Percentiles rank a stretch among this genome's conserved stretches.
Conservation (phyloP, 2,329 filamentous ascomycete genomes). For the Lachnellula willkommii region DNA sequence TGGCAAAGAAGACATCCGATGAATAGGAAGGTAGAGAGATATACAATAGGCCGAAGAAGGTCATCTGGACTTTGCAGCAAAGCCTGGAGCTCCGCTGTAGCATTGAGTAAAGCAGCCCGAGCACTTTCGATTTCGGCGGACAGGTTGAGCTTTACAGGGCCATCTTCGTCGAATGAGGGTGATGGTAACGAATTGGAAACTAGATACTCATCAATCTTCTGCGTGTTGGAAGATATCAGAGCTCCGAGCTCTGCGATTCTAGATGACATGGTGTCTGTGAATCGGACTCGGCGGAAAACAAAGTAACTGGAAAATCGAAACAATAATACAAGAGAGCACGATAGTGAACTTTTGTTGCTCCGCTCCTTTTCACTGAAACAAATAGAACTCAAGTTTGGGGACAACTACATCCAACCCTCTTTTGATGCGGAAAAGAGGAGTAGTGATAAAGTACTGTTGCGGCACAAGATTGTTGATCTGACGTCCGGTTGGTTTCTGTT, state of each 20-base stretch:
- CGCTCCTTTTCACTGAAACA: no score
- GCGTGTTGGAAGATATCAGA: conserved; percentile 4
- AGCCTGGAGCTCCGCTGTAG: conserved; percentile 17
- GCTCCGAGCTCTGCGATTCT: conserved; percentile 11
- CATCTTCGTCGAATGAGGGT: conserved; percentile 12
- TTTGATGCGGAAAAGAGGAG: no score
- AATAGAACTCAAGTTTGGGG: no score
- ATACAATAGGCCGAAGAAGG: conserved; percentile 1
- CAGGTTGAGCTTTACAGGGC: conserved; percentile 1
- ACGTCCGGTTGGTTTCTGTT: no score
- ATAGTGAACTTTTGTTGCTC: no score
- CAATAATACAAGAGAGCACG: no score
- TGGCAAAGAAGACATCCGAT: neutral
- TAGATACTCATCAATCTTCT: conserved; percentile 8
- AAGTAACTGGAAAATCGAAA: no score
- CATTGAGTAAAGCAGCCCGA: conserved; percentile 9
- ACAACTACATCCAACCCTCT: no score
- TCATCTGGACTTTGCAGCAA: conserved; percentile 9
- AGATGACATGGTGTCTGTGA: neutral
- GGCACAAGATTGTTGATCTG: no score
- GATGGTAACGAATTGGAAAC: neutral
- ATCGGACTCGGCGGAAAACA: no score
- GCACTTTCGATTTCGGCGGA: conserved; percentile 8
- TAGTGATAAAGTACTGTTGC: no score
- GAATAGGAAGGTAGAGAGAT: neutral